Percentiles rank a stretch among this genome's conserved stretches.
These are phyloP conservation scores for Spiraea crenata DNA, from an alignment of 331 rosid species.

Conservation along the genomic window DNA sequence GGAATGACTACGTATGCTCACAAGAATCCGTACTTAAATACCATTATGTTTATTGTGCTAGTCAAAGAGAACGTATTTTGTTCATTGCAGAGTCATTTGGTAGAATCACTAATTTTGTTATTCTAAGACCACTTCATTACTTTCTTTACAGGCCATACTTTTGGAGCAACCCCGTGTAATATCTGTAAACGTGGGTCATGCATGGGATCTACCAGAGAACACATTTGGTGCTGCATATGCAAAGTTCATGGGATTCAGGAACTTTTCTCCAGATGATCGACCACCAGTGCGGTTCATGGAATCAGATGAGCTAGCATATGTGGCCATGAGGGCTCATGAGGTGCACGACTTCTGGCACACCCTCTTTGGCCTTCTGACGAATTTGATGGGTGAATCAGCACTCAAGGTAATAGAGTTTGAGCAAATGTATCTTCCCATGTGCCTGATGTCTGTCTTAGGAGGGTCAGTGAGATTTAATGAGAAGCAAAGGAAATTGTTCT, in stretches of 20 bases:
- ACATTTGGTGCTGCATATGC: constrained; percentile 93
- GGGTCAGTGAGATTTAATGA: constrained; percentile 72
- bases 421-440: constrained; percentile 91
- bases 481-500: constrained; percentile 76
- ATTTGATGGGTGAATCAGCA: constrained; percentile 87
- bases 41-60: neutral
- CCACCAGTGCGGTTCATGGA: constrained; percentile 94
- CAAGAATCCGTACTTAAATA: neutral
- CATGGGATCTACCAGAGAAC: constrained; percentile 77
- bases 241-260: constrained; percentile 90
- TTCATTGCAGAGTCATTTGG: neutral
- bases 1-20: too few relatives aligned
- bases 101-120: neutral
- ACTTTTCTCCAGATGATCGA: constrained; percentile 86
- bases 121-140: constrained; percentile 6
- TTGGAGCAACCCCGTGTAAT: constrained; percentile 74
- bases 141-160: constrained; percentile 53
- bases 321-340: constrained; percentile 84
- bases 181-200: constrained; percentile 76
- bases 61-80: neutral
- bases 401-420: constrained; percentile 82
- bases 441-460: constrained; percentile 68
- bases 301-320: constrained; percentile 70
- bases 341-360: constrained; percentile 95
- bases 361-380: constrained; percentile 79